Evolutionary conservation across 345 rosid genomes (phyloP).

Genomic region (Aquilaria sinensis): DNA sequence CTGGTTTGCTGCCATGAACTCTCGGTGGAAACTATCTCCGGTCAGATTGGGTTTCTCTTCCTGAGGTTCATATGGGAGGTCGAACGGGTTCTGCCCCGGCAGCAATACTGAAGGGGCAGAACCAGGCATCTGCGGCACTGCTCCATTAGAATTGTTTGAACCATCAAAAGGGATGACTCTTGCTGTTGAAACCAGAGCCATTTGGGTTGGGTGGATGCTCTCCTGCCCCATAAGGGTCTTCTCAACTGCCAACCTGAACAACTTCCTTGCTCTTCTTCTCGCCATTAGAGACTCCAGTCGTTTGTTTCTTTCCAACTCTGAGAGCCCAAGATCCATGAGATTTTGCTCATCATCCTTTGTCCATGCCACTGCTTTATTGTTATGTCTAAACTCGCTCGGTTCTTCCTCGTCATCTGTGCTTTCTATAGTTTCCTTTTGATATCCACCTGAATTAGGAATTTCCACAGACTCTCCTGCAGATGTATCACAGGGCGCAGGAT

Average conservation of each 20-base stretch:
- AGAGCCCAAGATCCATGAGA: conserved; percentile 75
- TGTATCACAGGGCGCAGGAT: conserved; percentile 4
- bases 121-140: conserved; percentile 36
- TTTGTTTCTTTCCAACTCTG: conserved; percentile 77
- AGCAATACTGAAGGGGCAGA: conserved; percentile 82
- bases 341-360: conserved; percentile 81
- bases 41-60: conserved; percentile 79
- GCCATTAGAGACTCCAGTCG: conserved; percentile 73
- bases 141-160: too few relatives aligned
- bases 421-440: conserved; percentile 33
- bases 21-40: conserved; percentile 61
- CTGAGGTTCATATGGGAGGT: conserved; percentile 68
- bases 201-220: conserved; percentile 18
- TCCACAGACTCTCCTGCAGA: conserved; percentile 18
- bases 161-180: conserved; percentile 32
- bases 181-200: conserved; percentile 38
- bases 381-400: conserved; percentile 18
- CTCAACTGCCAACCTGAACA: conserved; percentile 33
- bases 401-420: conserved; percentile 34
- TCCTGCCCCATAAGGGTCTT: conserved; percentile 32
- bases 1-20: conserved; percentile 39
- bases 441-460: conserved; percentile 10
- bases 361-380: conserved; percentile 57
- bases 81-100: conserved; percentile 67
- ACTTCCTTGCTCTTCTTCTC: conserved; percentile 58